Evolutionary conservation across 2,329 filamentous ascomycete species (phyloP).

Genomic region (Aspergillus melleus): DNA sequence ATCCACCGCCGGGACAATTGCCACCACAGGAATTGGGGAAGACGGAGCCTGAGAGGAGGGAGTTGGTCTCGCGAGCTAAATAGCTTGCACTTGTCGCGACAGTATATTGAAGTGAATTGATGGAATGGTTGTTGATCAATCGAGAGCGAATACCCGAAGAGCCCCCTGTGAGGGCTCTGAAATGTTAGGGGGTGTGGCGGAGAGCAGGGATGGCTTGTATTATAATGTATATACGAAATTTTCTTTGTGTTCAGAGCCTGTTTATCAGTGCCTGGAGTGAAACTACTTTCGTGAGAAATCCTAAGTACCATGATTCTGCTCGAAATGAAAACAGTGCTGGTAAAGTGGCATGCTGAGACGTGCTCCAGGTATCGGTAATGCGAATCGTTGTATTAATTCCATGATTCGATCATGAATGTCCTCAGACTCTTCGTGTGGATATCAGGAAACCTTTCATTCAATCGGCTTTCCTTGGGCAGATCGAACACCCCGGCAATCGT

Average conservation of each 20-base stretch:
- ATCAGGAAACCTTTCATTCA: conserved; percentile 25
- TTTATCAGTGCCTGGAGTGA: not conserved
- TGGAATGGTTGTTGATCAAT: not conserved
- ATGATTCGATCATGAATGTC: conserved; percentile 19
- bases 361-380: too few relatives aligned
- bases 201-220: not conserved
- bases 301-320: too few relatives aligned
- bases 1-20: not conserved
- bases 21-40: not conserved
- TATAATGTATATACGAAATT: not conserved
- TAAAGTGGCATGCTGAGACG: too few relatives aligned
- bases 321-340: too few relatives aligned
- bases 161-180: too few relatives aligned
- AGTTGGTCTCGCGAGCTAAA: not conserved
- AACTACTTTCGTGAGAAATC: too few relatives aligned
- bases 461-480: conserved; percentile 23
- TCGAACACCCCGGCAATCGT: conserved; percentile 30
- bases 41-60: not conserved
- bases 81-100: not conserved
- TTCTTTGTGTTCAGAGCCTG: not conserved
- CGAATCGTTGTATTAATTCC: not conserved
- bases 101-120: not conserved
- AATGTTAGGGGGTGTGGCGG: too few relatives aligned
- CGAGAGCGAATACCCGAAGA: too few relatives aligned
- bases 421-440: conserved; percentile 24